Evolutionary conservation across 495 filamentous ascomycete genomes (phyloP), one percentile per base, ranked within the genome.

Genomic region (Trichodelitschia bisporula): DNA sequence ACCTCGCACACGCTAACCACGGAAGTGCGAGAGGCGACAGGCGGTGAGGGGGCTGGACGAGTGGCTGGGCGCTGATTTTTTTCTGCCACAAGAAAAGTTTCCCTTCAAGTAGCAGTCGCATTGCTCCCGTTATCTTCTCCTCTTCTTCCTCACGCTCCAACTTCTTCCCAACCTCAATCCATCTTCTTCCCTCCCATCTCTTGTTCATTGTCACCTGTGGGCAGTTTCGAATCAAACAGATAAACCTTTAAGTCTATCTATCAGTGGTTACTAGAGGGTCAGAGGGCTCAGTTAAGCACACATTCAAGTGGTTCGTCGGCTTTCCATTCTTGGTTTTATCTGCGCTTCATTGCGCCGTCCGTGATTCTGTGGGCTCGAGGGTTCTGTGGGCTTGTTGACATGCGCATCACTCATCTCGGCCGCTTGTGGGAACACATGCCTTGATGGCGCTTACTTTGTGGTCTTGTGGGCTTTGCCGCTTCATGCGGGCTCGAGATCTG

Each of bases 401-500:
- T 38, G 15, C 15, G 15, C n/a, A 6, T 10, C 18, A 37, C 32
- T 35, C 36, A 36, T 43, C 45, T 45, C 45, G 45, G 45, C 45
- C 15, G 38, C 31, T 53, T 54, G 50, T 51, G 50, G 50, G 50
- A 51, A 54, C 50, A 47, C 50, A 27, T 19, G 26, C 48, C 50
- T 48, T 48, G 43, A 43, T 25, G 33, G 32, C 35, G 34, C 34
- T 39, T 41, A 36, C 45, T 46, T 45, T 46, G 47, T 43, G 47
- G 45, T 48, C 37, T 38, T 42, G 42, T 42, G 44, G 46, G 41
- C 44, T 47, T 41, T 37, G 17, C 28, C n/a, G 11, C 1, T 3
- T 28, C 13, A 8, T 8, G 10, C 10, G 6, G 6, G 6, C 8
- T 29, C 27, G 27, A 29, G 27, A 29, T 8, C 40, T 42, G 42